Base-by-base conservation (phyloP, 495 filamentous ascomycete genomes). In the Diplogelasinospora grovesii region DNA sequence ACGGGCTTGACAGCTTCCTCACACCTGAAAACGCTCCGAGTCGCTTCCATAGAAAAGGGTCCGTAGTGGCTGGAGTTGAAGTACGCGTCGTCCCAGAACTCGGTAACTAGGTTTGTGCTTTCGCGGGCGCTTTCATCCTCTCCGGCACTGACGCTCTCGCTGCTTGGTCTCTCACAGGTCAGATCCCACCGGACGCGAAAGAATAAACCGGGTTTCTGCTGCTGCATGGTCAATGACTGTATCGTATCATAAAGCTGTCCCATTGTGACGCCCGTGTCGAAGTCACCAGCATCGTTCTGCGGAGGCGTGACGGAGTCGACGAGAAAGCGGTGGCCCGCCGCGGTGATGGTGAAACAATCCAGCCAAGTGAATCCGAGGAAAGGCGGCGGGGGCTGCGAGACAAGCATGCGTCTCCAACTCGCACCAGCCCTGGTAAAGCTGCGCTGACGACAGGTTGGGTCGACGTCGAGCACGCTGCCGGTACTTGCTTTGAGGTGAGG, bases 311-410 rank as follows among this genome's bases (percentile, higher is more conserved):
- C 29, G 16, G 5, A 32, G 29, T 32, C 29, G 29, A 32, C 29
- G 29, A 8, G 29, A 32, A 32, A 32, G 7, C 29, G 7, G 29
- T 32, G 7, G 29, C 29, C 29, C 10, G 29, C 29, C 29, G 8
- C 29, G 8, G 14, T 32, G 8, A 13, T 32, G 29, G 29, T 8
- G 29, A 32, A 32, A 32, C 29, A 32, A 32, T 32, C 29, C 29
- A 32, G 29, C 29, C 29, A 32, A 8, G 29, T 32, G 29, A 32
- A 32, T 32, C 29, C 29, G 29, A 32, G 29, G 29, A 32, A 32
- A 8, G 29, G 29, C n/a, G 29, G 29, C 7, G 29, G 29, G 29
- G 29, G 29, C n/a, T 32, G 29, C 29, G 29, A 32, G 29, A 32
- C 29, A 15, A 32, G 29, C 29, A 32, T 32, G 29, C 29, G 29